Conservation (phyloP, 1,139 yeast species). For the Sugiyamaella novakii region DNA sequence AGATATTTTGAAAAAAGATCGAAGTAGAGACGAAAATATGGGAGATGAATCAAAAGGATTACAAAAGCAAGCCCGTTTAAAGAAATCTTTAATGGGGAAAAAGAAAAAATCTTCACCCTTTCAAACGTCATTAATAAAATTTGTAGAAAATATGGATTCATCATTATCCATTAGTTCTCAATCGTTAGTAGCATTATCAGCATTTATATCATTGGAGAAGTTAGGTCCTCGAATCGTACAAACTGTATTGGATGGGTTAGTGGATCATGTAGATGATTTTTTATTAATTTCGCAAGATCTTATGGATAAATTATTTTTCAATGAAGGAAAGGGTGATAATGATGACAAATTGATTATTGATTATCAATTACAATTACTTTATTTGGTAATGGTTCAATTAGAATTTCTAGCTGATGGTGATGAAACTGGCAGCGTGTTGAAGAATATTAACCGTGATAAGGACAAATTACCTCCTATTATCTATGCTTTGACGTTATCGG, state of each 20-base stretch:
- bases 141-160: slow-evolving; percentile 22
- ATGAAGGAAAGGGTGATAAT: neutral
- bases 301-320: slow-evolving; percentile 7
- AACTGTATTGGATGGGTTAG: slow-evolving; percentile 9
- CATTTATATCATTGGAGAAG: slow-evolving; percentile 24
- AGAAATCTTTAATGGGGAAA: slow-evolving; percentile 5
- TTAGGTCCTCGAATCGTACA: slow-evolving; percentile 16
- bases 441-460: neutral
- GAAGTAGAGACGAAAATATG: slow-evolving; percentile 7
- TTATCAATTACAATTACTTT: slow-evolving; percentile 20
- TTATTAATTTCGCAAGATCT: slow-evolving; percentile 4
- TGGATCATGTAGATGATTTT: slow-evolving; percentile 12
- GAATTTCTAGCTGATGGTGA: slow-evolving; percentile 24
- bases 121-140: slow-evolving; percentile 19
- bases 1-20: slow-evolving; percentile 23
- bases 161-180: slow-evolving; percentile 21
- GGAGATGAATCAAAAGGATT: slow-evolving; percentile 8
- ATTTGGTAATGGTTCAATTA: slow-evolving; percentile 23
- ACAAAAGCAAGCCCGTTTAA: slow-evolving; percentile 20
- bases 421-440: slow-evolving; percentile 11
- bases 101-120: slow-evolving; percentile 10
- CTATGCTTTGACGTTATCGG: neutral
- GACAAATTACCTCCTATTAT: slow-evolving; percentile 4
- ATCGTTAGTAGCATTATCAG: slow-evolving; percentile 27
- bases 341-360: neutral